Evolutionary conservation across 2,329 filamentous ascomycete species (phyloP), one percentile per base, ranked within the genome.

Genomic region (Monosporascus sp.): DNA sequence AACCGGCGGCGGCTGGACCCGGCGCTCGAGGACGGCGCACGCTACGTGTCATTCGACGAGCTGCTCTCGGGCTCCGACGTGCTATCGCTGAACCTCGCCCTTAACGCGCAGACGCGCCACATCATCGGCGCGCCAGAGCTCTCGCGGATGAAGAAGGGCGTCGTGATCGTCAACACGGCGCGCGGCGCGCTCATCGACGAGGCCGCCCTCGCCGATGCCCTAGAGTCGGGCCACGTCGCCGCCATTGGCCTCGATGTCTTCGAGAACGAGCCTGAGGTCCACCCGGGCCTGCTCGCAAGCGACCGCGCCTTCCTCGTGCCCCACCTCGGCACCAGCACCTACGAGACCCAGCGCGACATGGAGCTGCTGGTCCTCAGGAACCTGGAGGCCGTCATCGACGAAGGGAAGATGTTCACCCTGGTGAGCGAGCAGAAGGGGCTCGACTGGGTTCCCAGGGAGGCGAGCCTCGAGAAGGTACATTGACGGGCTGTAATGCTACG

Each of bases 311-410:
- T 93, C 62, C 76, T 96, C 28, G 73, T 95, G 37, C 91, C 91
- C 50, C 91, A 95, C 69, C 89, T 95, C 88, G 90, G 90, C 0
- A 95, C 91, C 0, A 91, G 82, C 78, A 93, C 88, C 0, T 74
- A 84, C 28, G 89, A 83, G 72, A 82, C 80, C 7, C 75, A 79
- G 67, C 74, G 71, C 44, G 80, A 81, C 69, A 86, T 93, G 88
- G 89, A 93, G 71, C 22, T 26, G 22, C 15, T 46, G 22, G 43
- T 46, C 20, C 22, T 46, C n/a, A 22, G 78, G 84, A 64, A 94
- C 65, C 78, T 91, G 35, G 75, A 78, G 22, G 71, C 76, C 59
- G 88, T 85, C 1, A 60, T 92, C 6, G 75, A 81, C 58, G 77
- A 77, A 48, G 85, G 85, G 0, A 80, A 75, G 59, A 66, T 92